phyloP scores from a whole-genome alignment of 306 rosid species.

The Pyrus communis region DNA sequence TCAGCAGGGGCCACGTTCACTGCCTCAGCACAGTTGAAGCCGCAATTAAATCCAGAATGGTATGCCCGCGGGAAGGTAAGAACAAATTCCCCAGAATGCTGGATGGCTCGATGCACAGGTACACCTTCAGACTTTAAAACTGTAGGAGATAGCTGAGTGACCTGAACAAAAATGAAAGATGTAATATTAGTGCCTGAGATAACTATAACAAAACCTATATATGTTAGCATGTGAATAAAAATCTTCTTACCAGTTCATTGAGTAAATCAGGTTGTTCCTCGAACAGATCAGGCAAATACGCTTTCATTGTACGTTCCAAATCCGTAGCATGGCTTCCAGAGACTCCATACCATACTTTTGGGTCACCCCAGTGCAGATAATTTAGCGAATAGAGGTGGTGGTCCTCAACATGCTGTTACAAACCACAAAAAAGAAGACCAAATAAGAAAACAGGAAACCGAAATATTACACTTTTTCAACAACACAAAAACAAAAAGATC shows the following conservation, averaged over 20 bases:
- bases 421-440: constrained; percentile 7
- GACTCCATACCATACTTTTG: constrained; percentile 95
- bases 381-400: constrained; percentile 94
- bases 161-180: constrained; percentile 44
- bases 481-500: neutral
- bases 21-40: constrained; percentile 98
- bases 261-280: constrained; percentile 92
- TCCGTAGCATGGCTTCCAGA: constrained; percentile 67
- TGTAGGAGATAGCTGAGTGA: constrained; percentile 93
- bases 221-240: neutral
- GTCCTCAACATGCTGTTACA: constrained; percentile 91
- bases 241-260: constrained; percentile 70
- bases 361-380: constrained; percentile 88
- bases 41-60: constrained; percentile 92
- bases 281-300: constrained; percentile 76
- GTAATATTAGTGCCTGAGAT: neutral
- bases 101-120: constrained; percentile 70
- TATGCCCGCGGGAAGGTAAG: constrained; percentile 97
- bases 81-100: constrained; percentile 81
- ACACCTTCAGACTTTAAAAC: constrained; percentile 86
- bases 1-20: constrained; percentile 98
- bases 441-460: constrained; percentile 14
- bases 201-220: neutral
- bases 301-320: constrained; percentile 76
- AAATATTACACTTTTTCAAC: neutral